Base-by-base conservation (phyloP, 345 rosid species). In the Gossypium arboreum region DNA sequence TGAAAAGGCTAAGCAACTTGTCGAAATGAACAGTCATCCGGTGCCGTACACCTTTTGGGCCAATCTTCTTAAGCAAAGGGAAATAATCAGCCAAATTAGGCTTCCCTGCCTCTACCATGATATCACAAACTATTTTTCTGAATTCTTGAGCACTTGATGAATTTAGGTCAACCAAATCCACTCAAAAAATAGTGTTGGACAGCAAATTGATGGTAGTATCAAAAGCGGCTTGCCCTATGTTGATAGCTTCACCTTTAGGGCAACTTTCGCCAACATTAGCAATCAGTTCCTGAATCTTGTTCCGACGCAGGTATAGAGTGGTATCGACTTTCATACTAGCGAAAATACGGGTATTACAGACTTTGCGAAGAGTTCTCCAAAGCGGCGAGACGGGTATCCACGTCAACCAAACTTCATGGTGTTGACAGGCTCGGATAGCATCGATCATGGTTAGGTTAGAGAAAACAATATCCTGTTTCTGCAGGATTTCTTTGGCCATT, bases 311-410 rank as follows among this genome's bases (percentile, higher is more conserved):
- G 51, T 48, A 43, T 57, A 79, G 80, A 43, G 61, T 75, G 50
- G 72, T 65, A 22, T 86, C 86, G 29, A 85, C 83, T 61, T 83
- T 78, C 20, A 80, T 85, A 41, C 34, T 61, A 15, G 85, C 47
- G 72, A 86, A 83, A 34, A 86, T 34, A 3, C 81, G 82, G 3
- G 68, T 45, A 59, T 64, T 76, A 73, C 84, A 78, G 29, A 82
- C 73, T 71, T 82, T 86, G 22, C 86, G 63, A 56, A 89, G 71
- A 59, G 65, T 73, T 79, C 81, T 79, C 91, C 88, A 89, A 22
- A 58, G 73, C n/a, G 80, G 61, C 3, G 84, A 72, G 3, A 80
- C 73, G 0, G 88, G 89, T 39, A 87, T 44, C 85, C 87, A 86
- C 0, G 78, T 55, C 55, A 86, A 7, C 15, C 79, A 77, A 39